Percentiles rank a stretch among this genome's conserved stretches.
These are phyloP conservation scores for Umbilicus rupestris DNA, from an alignment of 164 flowering plant genomes.

Conservation along the genomic window DNA sequence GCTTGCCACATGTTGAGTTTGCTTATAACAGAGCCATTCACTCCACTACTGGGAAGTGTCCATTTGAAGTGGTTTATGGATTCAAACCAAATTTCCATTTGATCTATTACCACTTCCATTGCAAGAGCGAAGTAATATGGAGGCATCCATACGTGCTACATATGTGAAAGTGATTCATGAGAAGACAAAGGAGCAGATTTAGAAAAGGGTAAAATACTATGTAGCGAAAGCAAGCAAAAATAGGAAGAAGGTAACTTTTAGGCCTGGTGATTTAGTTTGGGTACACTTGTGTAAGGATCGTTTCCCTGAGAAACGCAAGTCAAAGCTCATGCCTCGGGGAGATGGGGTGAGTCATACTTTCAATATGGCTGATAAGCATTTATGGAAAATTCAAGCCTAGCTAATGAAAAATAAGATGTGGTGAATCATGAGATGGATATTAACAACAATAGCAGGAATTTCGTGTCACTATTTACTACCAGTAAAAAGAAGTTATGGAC, in stretches of 20 bases:
- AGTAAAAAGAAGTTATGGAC: no score
- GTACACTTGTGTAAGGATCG: no score
- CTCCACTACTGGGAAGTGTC: constrained; percentile 5
- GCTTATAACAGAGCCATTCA: constrained; percentile 9
- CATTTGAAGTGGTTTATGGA: constrained; percentile 15
- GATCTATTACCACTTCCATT: constrained; percentile 10
- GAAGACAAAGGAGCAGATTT: not conserved
- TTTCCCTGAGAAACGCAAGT: no score
- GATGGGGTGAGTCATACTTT: no score
- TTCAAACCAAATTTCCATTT: constrained; percentile 10
- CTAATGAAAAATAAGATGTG: no score
- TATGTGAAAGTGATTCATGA: constrained; percentile 8
- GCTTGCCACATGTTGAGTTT: not conserved
- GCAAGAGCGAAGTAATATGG: not conserved
- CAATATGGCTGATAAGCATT: no score
- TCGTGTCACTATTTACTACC: no score
- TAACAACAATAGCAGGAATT: no score
- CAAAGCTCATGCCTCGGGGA: no score
- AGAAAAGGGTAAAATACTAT: not conserved
- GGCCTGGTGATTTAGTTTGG: not conserved
- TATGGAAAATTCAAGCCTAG: no score
- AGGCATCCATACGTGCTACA: constrained; percentile 1
- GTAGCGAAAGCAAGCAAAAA: not conserved
- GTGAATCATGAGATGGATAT: no score
- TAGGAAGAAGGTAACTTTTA: not conserved